Percentiles rank a stretch among this genome's conserved stretches.
Evolutionary conservation across 345 rosid species (phyloP).

Genomic region (Bruguiera parviflora): DNA sequence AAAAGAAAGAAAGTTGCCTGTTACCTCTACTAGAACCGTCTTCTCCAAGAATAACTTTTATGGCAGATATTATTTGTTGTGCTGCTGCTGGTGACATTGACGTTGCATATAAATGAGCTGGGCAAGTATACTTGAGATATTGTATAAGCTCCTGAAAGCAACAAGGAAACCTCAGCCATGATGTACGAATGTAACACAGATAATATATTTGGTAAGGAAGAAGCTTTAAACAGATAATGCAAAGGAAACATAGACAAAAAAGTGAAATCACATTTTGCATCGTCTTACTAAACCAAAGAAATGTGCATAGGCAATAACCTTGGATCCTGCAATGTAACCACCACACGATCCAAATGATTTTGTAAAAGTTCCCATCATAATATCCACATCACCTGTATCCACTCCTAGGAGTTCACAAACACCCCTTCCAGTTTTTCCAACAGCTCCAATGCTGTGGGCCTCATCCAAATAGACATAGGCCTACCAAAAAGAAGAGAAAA

Average conservation of each 20-base stretch:
- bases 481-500: constrained; percentile 25
- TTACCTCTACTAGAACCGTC: constrained; percentile 94
- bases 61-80: constrained; percentile 78
- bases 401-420: constrained; percentile 96
- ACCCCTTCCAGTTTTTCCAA: constrained; percentile 90
- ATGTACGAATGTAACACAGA: too few relatives aligned
- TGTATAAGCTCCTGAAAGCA: constrained; percentile 67
- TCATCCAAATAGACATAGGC: constrained; percentile 89
- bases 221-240: background rate
- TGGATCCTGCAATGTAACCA: constrained; percentile 93
- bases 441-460: constrained; percentile 99
- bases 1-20: background rate
- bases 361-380: constrained; percentile 99
- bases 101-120: constrained; percentile 96
- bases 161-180: background rate
- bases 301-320: constrained; percentile 42
- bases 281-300: background rate
- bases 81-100: constrained; percentile 92
- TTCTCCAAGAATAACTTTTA: constrained; percentile 86
- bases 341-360: constrained; percentile 99
- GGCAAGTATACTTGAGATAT: constrained; percentile 66
- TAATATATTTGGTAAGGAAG: background rate
- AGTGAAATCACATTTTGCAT: background rate
- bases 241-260: background rate
- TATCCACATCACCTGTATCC: constrained; percentile 81